Evolutionary conservation across 2,329 filamentous ascomycete species (phyloP), one percentile per base, ranked within the genome.

Genomic region (Chrysoporthe puriensis): DNA sequence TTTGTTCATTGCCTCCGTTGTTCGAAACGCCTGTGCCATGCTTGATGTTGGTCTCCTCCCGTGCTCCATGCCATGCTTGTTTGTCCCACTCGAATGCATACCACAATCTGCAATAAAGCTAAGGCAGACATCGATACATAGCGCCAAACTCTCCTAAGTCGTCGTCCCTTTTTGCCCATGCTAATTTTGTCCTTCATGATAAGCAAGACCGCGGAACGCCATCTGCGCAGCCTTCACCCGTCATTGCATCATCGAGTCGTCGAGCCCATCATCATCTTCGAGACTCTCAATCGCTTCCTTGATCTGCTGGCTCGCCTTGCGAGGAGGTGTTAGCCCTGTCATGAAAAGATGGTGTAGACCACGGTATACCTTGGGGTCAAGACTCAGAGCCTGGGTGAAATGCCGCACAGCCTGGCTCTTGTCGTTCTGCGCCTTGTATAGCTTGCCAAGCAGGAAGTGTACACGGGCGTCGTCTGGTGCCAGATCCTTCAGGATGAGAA

Each of bases 231-330:
- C 42, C 32, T 62, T 40, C 62, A 40, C 46, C 72, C 70, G 71
- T 85, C 79, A 87, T 79, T 80, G 80, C 79, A 87, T 87, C 83
- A 88, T 88, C 69, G 86, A 88, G 76, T 89, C 87, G 70, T 89
- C 86, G 78, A 92, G 88, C 66, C 89, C 86, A 67, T 92, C 89
- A 69, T 92, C 90, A 66, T 94, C 90, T 74, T 97, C 93, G 67
- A 98, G 86, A 73, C 90, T 91, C 82, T 98, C 95, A 81, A 99
- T 97, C 21, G 93, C 94, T 77, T 97, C 94, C 80, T 98, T 99
- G 79, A 99, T 97, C 78, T 94, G 91, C 71, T 92, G 91, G 72
- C 93, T 94, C 73, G 95, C 93, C 94, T 97, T 97, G 72, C 16
- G 64, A 21, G 7, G 34, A 36, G 2, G 65, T 64, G 68, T 65